phyloP scores from a whole-genome alignment of 2,329 filamentous ascomycete genomes.

The Arthrobotrys entomopaga region DNA sequence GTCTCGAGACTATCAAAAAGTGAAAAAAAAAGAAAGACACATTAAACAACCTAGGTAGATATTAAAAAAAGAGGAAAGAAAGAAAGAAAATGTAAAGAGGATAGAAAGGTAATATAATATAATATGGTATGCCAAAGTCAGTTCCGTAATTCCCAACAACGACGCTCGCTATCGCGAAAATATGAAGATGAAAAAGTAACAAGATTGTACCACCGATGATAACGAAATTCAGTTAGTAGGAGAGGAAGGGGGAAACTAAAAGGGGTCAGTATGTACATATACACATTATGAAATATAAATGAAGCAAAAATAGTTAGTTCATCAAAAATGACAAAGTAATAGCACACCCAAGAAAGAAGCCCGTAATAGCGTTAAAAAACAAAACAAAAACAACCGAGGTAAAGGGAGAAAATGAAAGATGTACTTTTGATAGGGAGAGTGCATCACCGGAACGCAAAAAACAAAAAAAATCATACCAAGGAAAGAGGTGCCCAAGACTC shows the following conservation, averaged over 20 bases:
- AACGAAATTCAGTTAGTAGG: neutral
- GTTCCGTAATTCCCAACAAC: neutral
- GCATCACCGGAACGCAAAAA: constrained; percentile 4
- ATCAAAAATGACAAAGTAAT: constrained; percentile 24
- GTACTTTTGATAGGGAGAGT: constrained; percentile 46
- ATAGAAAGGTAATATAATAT: constrained; percentile 1
- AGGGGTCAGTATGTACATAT: constrained; percentile 23
- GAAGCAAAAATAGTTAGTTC: constrained; percentile 3
- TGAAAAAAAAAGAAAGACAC: no score
- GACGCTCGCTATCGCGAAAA: neutral
- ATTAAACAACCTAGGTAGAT: neutral
- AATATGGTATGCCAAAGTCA: neutral
- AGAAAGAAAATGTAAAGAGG: constrained; percentile 5
- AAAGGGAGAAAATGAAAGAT: constrained; percentile 32
- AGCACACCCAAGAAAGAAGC: constrained; percentile 33
- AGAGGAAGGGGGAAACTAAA: neutral
- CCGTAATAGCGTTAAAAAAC: constrained; percentile 14
- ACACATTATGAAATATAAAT: constrained; percentile 16
- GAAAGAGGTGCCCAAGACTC: neutral
- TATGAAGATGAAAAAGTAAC: constrained; percentile 8
- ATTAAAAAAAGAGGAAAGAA: constrained; percentile 2
- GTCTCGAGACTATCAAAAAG: no score
- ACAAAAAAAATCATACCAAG: constrained; percentile 13
- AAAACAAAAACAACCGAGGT: constrained; percentile 28
- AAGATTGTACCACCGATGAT: neutral